These are phyloP conservation scores for Ramalina intermedia DNA, from an alignment of 495 filamentous ascomycete species.

Conservation along the genomic window DNA sequence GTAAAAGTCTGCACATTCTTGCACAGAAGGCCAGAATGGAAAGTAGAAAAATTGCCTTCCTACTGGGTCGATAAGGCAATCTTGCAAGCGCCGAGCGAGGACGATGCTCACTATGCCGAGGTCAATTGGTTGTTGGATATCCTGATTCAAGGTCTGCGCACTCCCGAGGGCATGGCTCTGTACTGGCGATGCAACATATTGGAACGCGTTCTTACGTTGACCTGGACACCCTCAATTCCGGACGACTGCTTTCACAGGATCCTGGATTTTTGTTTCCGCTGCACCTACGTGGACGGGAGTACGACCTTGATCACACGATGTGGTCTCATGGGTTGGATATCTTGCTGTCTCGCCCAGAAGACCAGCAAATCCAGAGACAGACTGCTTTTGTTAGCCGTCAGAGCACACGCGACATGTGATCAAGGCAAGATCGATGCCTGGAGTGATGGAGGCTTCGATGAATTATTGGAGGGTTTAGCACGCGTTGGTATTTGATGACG, in stretches of 20 bases:
- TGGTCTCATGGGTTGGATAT: constrained; percentile 70
- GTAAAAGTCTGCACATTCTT: constrained; percentile 77
- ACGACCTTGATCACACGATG: constrained; percentile 75
- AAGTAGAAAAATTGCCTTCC: constrained; percentile 53
- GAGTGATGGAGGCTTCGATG: constrained; percentile 34
- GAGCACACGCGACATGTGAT: constrained; percentile 60
- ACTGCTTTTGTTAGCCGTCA: constrained; percentile 41
- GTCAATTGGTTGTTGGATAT: constrained; percentile 69
- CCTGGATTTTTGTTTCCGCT: constrained; percentile 56
- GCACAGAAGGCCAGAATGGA: constrained; percentile 59
- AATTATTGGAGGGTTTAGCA: too few relatives aligned
- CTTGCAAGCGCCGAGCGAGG: constrained; percentile 50
- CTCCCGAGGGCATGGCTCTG: constrained; percentile 57
- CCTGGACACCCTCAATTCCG: constrained; percentile 48
- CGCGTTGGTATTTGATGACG: too few relatives aligned
- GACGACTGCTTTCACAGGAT: constrained; percentile 49
- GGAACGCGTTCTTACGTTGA: constrained; percentile 60
- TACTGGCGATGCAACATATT: constrained; percentile 70
- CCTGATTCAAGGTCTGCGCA: constrained; percentile 54
- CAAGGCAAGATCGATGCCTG: constrained; percentile 48
- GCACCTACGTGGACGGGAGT: constrained; percentile 61
- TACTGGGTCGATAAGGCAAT: constrained; percentile 62
- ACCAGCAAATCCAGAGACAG: constrained; percentile 23
- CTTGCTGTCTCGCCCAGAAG: constrained; percentile 35
- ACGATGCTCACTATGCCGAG: constrained; percentile 63